Base-by-base conservation (phyloP, 805 yeast genomes). In the Pichia nanzhaoensis region DNA sequence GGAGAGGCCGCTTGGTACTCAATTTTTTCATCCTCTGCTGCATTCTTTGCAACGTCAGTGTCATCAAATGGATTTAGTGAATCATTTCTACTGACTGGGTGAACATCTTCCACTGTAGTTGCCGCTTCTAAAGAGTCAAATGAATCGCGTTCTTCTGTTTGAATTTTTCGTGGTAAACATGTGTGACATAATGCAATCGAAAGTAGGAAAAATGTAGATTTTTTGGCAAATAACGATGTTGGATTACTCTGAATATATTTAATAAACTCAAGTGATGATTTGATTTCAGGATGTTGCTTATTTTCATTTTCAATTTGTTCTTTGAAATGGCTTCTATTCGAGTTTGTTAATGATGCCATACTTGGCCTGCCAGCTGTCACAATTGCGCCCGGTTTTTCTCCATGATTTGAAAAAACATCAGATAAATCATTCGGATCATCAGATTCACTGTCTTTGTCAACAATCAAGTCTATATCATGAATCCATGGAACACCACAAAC, bases 1-100 rank as follows among this genome's bases (percentile, higher is more conserved):
- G 99, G 99, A 0, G 97, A 90, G 0, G 98, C 80, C 0, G 98
- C 87, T 59, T 91, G 97, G 56, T 93, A 93, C 46, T 78, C 81
- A 20, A 89, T 76, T 19, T 71, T 68, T 19, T 71, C 79, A 36
- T 68, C 75, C 3, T 55, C 63, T 8, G 45, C 54, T 2, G 51
- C 54, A 28, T 37, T 19, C 6, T 32, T 34, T 27, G 16, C 49
- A 18, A 54, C 54, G 30, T 45, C 34, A 20, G 43, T 31, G 7
- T 31, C 31, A n/a, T 13, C 34, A 39, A 39, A 39, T 5, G 41
- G 34, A 39, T 39, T 20, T 4, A 12, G 12, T 27, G 22, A 27
- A 27, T 18, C 17, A 9, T 37, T 16, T 4, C 14, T 35, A 17
- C 21, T 9, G 20, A n/a, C 18, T 3, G 22, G 30, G 3, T 30